phyloP scores from a whole-genome alignment of 1,139 yeast species.

The Yamadazyma jaroonii region DNA sequence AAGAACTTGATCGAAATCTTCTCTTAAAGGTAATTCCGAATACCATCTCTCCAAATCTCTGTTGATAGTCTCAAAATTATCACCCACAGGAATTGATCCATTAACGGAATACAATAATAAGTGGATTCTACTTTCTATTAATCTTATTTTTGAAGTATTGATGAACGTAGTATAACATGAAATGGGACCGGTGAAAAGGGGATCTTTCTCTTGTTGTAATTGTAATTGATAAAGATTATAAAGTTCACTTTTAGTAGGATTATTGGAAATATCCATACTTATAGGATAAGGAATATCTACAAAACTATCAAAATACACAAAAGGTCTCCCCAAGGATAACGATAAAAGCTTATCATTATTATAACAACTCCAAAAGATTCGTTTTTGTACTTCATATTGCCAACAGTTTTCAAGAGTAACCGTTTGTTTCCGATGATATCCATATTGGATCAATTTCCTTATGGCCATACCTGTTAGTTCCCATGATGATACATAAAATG shows the following conservation, averaged over 20 bases:
- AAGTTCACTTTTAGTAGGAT: conserved; percentile 9
- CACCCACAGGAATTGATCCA: conserved; percentile 12
- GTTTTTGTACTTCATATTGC: conserved; percentile 13
- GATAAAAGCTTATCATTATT: conserved; percentile 14
- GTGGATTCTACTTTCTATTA: conserved; percentile 15
- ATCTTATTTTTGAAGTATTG: conserved; percentile 12
- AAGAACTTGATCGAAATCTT: conserved; percentile 10
- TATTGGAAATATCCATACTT: conserved; percentile 9
- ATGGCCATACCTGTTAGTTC: conserved; percentile 15
- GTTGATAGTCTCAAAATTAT: conserved; percentile 11
- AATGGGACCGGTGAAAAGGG: conserved; percentile 8
- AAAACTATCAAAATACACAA: conserved; percentile 13
- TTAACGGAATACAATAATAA: conserved; percentile 13
- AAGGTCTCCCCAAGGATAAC: conserved; percentile 15
- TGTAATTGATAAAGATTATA: conserved; percentile 11
- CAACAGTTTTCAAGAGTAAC: conserved; percentile 9
- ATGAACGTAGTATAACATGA: conserved; percentile 13
- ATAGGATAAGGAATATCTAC: conserved; percentile 15
- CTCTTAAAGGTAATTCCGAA: conserved; percentile 8
- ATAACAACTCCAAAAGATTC: conserved; percentile 16
- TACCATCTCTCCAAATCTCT: conserved; percentile 12
- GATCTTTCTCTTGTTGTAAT: conserved; percentile 9
- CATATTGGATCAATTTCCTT: conserved; percentile 15
- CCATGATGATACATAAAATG: conserved; percentile 16
- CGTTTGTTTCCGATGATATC: conserved; percentile 11